Base-by-base conservation (phyloP, 192 early-diverging fungal genomes). In the Entophlyctis luteolus region DNA sequence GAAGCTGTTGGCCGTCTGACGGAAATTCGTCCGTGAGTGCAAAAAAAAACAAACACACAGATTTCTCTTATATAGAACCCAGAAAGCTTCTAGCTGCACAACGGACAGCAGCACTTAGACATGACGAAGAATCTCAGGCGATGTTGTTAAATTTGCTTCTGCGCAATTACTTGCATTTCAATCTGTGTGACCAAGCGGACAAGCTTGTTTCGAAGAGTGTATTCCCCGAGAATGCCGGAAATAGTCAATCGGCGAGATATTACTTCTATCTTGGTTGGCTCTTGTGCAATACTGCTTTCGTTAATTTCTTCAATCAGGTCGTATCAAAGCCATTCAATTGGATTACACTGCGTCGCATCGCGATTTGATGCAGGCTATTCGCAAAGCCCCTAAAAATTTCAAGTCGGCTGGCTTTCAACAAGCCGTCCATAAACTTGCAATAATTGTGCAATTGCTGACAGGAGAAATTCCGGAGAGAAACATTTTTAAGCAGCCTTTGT, bases 381-480 rank as follows among this genome's bases (percentile, higher is more conserved):
- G 97, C 58, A 99, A 99, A 73, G 96, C 93, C 0, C 94, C 96
- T 14, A 88, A 91, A 68, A 89, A 79, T 31, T 49, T 72, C 1
- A 81, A 87, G 22, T 90, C 91, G 4, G 93, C 92, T 28, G 97
- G 97, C 32, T 99, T 98, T 78, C 92, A 95, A 72, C 94, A 97
- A 77, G 85, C 91, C 35, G 93, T 85, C 25, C 82, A 95, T 80
- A 99, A 99, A 77, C 84, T 99, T 29, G 87, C 89, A 32, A 93
- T 99, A 48, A 94, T 98, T 72, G 95, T 99, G 1, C 94, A 99
- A 79, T 77, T 99, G 56, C 77, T 99, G 75, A 96, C 96, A 91
- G 97, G 97, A 27, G 94, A 99, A 68, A 97, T 99, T 59, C 95
- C 97, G 12, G 95, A 98, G 65, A 84, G 95, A 54, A 89, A 91